Conservation (phyloP, 768 basidiomycete species). For the Kwoniella dendrophila region DNA sequence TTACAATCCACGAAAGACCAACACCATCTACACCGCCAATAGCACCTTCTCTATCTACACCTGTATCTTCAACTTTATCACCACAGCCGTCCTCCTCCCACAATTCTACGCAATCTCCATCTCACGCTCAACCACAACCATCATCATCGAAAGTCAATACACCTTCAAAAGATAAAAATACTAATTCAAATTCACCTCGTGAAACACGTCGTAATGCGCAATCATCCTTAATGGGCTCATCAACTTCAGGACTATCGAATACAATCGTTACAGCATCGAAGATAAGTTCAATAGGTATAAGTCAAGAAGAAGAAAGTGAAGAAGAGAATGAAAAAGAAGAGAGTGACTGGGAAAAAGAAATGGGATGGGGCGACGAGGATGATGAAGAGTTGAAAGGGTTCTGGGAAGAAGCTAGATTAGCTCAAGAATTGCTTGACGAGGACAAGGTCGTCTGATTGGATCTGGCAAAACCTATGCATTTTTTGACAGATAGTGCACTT, state of each 20-base stretch:
- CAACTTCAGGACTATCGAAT: constrained; percentile 4
- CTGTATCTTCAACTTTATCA: not conserved
- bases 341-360: constrained; percentile 25
- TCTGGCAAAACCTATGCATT: no score
- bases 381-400: constrained; percentile 24
- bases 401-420: constrained; percentile 19
- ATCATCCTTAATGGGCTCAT: constrained; percentile 3
- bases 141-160: not conserved
- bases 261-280: constrained; percentile 18
- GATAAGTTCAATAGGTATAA: constrained; percentile 5
- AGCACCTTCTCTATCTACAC: constrained; percentile 6
- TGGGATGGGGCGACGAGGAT: constrained; percentile 17
- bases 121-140: not conserved
- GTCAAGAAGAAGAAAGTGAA: constrained; percentile 16
- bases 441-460: no score
- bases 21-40: constrained; percentile 17
- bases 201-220: constrained; percentile 8
- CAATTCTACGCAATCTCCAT: not conserved
- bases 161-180: not conserved
- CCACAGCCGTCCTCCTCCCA: not conserved
- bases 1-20: constrained; percentile 32
- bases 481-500: no score
- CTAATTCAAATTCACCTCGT: not conserved
- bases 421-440: constrained; percentile 22
- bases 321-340: constrained; percentile 12